A percentile compares a stretch with the other conserved stretches of the same genome.
Evolutionary conservation across 2,329 filamentous ascomycete genomes (phyloP).

Genomic region (Phyllosticta ampelicida): DNA sequence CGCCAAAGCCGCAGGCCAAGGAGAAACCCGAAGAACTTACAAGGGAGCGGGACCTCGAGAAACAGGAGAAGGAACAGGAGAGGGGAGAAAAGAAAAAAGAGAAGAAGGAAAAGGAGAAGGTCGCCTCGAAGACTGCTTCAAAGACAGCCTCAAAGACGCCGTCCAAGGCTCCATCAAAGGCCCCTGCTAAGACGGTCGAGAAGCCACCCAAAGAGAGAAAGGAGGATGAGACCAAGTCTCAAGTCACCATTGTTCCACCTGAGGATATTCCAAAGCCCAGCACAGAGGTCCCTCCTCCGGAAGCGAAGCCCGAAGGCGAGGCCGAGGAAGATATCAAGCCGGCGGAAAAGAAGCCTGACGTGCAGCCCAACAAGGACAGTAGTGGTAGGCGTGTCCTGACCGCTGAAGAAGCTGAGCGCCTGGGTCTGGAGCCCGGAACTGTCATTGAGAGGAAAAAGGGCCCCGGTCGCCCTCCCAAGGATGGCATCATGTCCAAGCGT

Average conservation of each 20-base stretch:
- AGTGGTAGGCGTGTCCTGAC: conserved; percentile 16
- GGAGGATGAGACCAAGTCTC: neutral
- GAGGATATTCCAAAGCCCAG: conserved; percentile 8
- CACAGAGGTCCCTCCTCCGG: conserved; percentile 10
- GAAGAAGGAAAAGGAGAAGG: conserved; percentile 22
- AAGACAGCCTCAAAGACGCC: neutral
- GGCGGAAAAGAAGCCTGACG: conserved; percentile 5
- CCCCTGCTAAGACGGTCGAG: conserved; percentile 12
- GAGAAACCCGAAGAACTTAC: conserved; percentile 11
- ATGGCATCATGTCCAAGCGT: conserved; percentile 73
- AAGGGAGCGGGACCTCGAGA: conserved; percentile 17
- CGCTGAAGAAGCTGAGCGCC: conserved; percentile 30
- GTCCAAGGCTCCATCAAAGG: conserved; percentile 12
- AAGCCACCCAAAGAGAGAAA: conserved; percentile 15
- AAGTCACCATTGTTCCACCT: conserved; percentile 7
- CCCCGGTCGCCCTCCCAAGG: conserved; percentile 71
- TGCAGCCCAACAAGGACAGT: conserved; percentile 4
- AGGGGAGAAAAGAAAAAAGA: conserved; percentile 21
- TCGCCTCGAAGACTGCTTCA: conserved; percentile 13
- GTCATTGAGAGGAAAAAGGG: conserved; percentile 52
- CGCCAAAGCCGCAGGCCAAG: neutral
- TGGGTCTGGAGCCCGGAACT: conserved; percentile 26
- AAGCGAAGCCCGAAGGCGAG: conserved; percentile 8
- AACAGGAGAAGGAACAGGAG: conserved; percentile 19
- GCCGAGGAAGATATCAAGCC: conserved; percentile 2